These are phyloP conservation scores for Salix purpurea DNA, from an alignment of 345 rosid genomes.

Conservation along the genomic window DNA sequence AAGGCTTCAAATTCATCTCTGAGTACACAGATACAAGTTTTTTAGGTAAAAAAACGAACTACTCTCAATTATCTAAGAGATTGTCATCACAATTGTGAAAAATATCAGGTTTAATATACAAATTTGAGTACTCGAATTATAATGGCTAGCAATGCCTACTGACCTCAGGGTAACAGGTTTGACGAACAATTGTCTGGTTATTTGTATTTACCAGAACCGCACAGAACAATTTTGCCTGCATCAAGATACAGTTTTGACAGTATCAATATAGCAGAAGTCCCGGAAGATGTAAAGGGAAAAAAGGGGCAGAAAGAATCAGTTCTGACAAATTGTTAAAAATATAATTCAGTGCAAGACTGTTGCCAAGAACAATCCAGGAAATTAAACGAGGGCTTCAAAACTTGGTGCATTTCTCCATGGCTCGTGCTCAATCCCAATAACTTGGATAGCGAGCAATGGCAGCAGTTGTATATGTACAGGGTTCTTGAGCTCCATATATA, in stretches of 20 bases:
- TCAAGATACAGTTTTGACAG: not conserved
- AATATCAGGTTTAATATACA: no score
- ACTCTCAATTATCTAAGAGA: no score
- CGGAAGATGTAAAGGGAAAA: no score
- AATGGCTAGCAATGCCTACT: not conserved
- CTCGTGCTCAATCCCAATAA: not conserved
- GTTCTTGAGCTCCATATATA: no score
- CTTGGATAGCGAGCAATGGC: not conserved
- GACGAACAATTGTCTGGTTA: conserved; percentile 38
- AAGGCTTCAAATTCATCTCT: not conserved
- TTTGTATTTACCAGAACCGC: conserved; percentile 36
- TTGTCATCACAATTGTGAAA: not conserved
- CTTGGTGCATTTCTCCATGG: not conserved
- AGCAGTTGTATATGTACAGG: not conserved
- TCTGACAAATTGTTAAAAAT: not conserved
- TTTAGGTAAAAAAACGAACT: not conserved
- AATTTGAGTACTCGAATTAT: not conserved
- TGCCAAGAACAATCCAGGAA: not conserved
- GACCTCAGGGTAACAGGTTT: conserved; percentile 35
- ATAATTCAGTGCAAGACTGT: not conserved
- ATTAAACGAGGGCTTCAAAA: not conserved
- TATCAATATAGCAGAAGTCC: not conserved
- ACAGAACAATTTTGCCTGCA: conserved; percentile 37
- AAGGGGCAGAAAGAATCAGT: not conserved
- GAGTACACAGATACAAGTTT: not conserved